Base-by-base conservation (phyloP, 331 rosid species). In the Ulmus americana region DNA sequence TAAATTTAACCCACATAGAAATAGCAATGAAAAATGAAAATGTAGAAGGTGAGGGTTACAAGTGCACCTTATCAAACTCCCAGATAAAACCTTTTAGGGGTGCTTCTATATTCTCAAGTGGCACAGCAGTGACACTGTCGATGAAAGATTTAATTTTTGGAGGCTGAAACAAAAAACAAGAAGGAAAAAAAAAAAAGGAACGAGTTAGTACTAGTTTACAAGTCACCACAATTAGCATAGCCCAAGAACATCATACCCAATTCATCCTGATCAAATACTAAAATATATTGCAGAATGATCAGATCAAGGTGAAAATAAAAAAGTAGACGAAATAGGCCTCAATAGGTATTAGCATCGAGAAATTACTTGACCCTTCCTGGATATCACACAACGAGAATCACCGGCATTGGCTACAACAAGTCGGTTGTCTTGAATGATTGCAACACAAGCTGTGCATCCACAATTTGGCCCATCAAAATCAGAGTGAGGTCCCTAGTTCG, bases 401-500 rank as follows among this genome's bases (percentile, higher is more conserved):
- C 98, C 98, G 45, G 98, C 98, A 83, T 92, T 92, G 55, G 95
- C 97, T 18, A 92, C 97, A 66, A 89, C 38, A 69, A 92, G 86
- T 76, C 73, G 84, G 50, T 77, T 89, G 66, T 80, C 81, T 69
- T 56, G 85, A 55, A 89, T 79, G 53, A 89, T 54, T 50, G 95
- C 90, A 69, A 92, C 98, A 80, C 98, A 92, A 63, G 95, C 97
- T 54, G 98, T 87, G 85, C 98, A 63, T 77, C 98, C 98, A 68
- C 69, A 80, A 73, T 79, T 86, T 72, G 97, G 97, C 70, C 95
- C 97, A 70, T 63, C 66, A 83, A 85, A 92, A 79, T 84, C 95
- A 70, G 95, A 92, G 81, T 89, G 98, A 63, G 95, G 97, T 55
- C 98, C 97, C 97, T 92, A 74, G 61, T 77, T 55, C 74, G 69